A percentile compares a stretch with the other conserved stretches of the same genome.
Conservation (phyloP, 23 red algal species). For the Gracilariopsis chorda region DNA sequence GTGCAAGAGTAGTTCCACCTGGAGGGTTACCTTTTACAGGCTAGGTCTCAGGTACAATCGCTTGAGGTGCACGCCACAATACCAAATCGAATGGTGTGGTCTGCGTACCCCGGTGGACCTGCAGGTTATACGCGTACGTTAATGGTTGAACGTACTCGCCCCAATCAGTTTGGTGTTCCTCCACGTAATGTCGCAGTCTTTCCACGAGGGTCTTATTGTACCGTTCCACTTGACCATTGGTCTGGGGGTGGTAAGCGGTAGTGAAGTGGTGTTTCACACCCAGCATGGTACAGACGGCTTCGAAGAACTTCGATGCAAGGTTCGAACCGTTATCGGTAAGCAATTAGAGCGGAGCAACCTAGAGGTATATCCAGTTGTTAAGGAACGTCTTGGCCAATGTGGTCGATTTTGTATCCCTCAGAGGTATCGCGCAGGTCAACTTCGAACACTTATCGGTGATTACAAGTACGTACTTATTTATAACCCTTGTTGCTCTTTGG, state of each 20-base stretch:
- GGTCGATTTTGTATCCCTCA: background rate
- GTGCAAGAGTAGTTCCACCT: too few relatives aligned
- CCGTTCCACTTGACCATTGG: too few relatives aligned
- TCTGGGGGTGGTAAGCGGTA: too few relatives aligned
- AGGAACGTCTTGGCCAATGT: background rate
- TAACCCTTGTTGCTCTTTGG: background rate
- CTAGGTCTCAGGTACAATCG: too few relatives aligned
- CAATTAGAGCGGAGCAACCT: background rate
- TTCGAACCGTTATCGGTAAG: background rate
- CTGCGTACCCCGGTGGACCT: background rate
- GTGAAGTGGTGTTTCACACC: too few relatives aligned
- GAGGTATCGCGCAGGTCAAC: background rate
- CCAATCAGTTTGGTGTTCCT: too few relatives aligned
- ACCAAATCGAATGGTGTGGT: background rate
- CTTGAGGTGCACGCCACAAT: background rate
- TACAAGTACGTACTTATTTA: background rate
- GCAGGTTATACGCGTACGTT: background rate
- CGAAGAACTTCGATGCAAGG: too few relatives aligned
- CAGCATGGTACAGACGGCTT: too few relatives aligned
- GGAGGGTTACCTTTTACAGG: too few relatives aligned
- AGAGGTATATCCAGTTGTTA: background rate
- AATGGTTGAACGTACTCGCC: too few relatives aligned
- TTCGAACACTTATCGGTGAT: conserved; percentile 6
- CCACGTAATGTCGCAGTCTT: too few relatives aligned
- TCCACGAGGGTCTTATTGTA: too few relatives aligned